phyloP scores from a whole-genome alignment of 1,139 yeast species.

The Kurtzmaniella quercitrusa region DNA sequence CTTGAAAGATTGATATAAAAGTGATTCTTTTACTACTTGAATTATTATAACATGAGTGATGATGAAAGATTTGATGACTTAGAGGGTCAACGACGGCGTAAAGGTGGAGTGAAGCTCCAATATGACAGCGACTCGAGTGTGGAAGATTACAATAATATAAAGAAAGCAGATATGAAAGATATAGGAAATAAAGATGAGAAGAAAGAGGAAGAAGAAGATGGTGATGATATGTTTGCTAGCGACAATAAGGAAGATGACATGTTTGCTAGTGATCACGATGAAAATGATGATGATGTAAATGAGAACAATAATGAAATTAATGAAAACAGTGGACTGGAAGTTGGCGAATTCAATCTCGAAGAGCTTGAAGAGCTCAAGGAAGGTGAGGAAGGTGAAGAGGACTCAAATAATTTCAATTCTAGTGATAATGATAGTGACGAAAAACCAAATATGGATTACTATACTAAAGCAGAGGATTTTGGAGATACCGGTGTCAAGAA shows the following conservation, averaged over 20 bases:
- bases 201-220: slow-evolving; percentile 15
- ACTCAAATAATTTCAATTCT: background rate
- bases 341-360: slow-evolving; percentile 3
- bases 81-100: slow-evolving; percentile 20
- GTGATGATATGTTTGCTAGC: slow-evolving; percentile 40
- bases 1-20: no score
- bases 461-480: slow-evolving; percentile 13
- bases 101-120: slow-evolving; percentile 19
- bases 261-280: slow-evolving; percentile 31
- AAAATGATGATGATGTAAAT: slow-evolving; percentile 2
- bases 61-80: slow-evolving; percentile 19
- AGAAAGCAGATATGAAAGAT: slow-evolving; percentile 19
- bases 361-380: slow-evolving; percentile 5
- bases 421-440: slow-evolving; percentile 6
- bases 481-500: slow-evolving; percentile 6
- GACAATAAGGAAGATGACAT: slow-evolving; percentile 21
- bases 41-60: slow-evolving; percentile 3
- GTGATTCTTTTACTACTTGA: background rate
- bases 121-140: slow-evolving; percentile 33
- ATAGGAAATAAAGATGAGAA: slow-evolving; percentile 12
- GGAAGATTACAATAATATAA: slow-evolving; percentile 12
- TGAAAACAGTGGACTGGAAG: slow-evolving; percentile 1
- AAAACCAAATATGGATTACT: slow-evolving; percentile 12
- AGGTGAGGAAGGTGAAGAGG: slow-evolving; percentile 4
- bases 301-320: slow-evolving; percentile 6